Evolutionary conservation across 352 stramenopile genomes (phyloP).

Genomic region (Pseudoperonospora humuli): DNA sequence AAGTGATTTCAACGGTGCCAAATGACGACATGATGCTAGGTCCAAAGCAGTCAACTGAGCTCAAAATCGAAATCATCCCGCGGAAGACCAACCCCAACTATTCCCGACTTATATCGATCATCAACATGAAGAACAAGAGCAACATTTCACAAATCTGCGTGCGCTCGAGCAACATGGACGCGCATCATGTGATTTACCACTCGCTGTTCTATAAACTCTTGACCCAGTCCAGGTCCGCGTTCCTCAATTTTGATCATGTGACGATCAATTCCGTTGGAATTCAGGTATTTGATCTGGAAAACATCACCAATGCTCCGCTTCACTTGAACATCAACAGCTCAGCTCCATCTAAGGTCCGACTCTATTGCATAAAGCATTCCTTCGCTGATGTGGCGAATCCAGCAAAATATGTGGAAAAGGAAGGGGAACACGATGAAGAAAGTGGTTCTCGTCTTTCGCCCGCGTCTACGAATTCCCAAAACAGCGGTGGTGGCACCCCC

Average conservation of each 20-base stretch:
- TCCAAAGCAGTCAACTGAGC: conserved; percentile 79
- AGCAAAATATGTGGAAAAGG: conserved; percentile 12
- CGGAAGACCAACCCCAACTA: conserved; percentile 88
- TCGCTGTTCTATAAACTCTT: conserved; percentile 87
- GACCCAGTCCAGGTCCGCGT: conserved; percentile 76
- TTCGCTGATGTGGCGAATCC: conserved; percentile 23
- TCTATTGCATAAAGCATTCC: conserved; percentile 61
- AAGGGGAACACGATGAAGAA: conserved; percentile 7
- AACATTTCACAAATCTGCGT: conserved; percentile 84
- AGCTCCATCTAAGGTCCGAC: conserved; percentile 53
- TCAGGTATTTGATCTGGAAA: conserved; percentile 85
- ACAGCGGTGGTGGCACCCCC: conserved; percentile 14
- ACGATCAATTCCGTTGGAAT: conserved; percentile 79
- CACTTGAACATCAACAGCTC: conserved; percentile 76
- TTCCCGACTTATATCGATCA: conserved; percentile 75
- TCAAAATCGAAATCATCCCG: conserved; percentile 87
- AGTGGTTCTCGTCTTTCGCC: conserved; percentile 9
- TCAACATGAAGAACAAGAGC: conserved; percentile 84
- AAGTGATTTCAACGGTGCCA: conserved; percentile 84
- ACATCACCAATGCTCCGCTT: conserved; percentile 79
- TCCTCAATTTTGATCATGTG: conserved; percentile 85
- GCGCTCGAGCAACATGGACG: conserved; percentile 87
- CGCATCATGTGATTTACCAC: conserved; percentile 87
- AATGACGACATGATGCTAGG: conserved; percentile 84
- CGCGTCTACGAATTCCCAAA: conserved; percentile 21